A percentile compares a stretch with the other conserved stretches of the same genome.
Conservation (phyloP, 306 rosid genomes). For the Carpinus fangiana region DNA sequence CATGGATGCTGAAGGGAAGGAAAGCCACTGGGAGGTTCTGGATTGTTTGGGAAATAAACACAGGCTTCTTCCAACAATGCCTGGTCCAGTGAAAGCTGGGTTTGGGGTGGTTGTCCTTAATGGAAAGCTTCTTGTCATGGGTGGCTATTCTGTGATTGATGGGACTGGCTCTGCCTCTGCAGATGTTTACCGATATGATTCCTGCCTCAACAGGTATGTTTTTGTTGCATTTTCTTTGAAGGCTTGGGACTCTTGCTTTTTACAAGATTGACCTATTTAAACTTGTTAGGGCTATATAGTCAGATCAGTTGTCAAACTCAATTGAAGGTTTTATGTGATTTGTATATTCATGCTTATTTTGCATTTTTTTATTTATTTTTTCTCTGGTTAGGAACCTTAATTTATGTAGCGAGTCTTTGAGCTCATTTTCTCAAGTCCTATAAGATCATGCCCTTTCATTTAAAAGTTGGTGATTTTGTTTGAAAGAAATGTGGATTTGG, state of each 20-base stretch:
- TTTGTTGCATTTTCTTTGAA: not conserved
- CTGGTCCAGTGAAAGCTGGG: slow-evolving; percentile 58
- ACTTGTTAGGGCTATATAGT: slow-evolving; percentile 2
- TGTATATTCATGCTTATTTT: not conserved
- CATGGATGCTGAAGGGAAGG: slow-evolving; percentile 53
- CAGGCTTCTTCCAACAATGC: slow-evolving; percentile 68
- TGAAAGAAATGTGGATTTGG: not conserved
- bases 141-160: slow-evolving; percentile 57
- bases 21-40: slow-evolving; percentile 89
- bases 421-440: not conserved
- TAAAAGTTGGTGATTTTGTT: not conserved
- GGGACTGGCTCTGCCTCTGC: slow-evolving; percentile 54
- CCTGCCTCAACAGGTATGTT: slow-evolving; percentile 73
- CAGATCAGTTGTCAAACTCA: not conserved
- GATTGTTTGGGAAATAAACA: slow-evolving; percentile 65
- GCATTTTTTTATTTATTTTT: too few species aligned
- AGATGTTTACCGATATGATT: slow-evolving; percentile 76
- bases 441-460: not conserved
- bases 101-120: slow-evolving; percentile 72
- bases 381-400: not conserved
- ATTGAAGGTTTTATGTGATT: not conserved
- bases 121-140: slow-evolving; percentile 90
- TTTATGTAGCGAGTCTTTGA: not conserved
- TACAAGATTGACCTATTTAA: not conserved
- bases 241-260: slow-evolving; percentile 6